Conservation (phyloP, 495 filamentous ascomycete genomes). For the Apodospora peruviana region DNA sequence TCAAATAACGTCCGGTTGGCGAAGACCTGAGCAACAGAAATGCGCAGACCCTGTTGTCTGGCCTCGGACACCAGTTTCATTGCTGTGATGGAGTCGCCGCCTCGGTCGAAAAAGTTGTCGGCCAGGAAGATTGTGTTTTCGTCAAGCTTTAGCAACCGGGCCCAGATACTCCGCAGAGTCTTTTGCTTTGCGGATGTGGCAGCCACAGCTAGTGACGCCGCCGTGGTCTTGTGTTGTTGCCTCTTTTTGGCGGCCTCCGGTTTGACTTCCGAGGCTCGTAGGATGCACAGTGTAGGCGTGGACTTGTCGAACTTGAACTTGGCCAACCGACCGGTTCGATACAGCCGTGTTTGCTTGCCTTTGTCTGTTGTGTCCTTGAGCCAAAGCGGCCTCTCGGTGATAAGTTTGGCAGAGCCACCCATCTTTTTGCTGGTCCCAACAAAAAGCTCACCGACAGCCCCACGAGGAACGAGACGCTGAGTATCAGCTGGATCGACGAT, state of each 20-base stretch:
- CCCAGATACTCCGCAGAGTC: conserved; percentile 29
- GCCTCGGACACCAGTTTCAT: conserved; percentile 63
- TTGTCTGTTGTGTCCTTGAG: not conserved
- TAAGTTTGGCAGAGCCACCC: conserved; percentile 1
- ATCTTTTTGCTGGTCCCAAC: conserved; percentile 13
- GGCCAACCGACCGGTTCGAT: conserved; percentile 26
- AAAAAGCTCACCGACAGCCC: conserved; percentile 42
- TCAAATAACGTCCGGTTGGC: conserved; percentile 42
- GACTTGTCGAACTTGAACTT: conserved; percentile 17
- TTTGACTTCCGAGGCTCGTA: conserved; percentile 5
- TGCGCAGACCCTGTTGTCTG: conserved; percentile 41
- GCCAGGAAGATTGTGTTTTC: conserved; percentile 42
- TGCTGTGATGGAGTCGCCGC: conserved; percentile 65
- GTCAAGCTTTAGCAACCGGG: conserved; percentile 24
- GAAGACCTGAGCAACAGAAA: conserved; percentile 54
- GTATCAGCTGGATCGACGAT: conserved; percentile 34
- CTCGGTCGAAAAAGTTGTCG: conserved; percentile 58
- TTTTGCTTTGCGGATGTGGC: conserved; percentile 32
- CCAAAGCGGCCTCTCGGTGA: not conserved
- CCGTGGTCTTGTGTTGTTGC: not conserved
- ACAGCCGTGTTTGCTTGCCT: conserved; percentile 10
- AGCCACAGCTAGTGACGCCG: conserved; percentile 5
- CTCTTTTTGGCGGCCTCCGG: conserved; percentile 8
- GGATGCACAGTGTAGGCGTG: conserved; percentile 3
- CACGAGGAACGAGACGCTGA: conserved; percentile 32